These are phyloP conservation scores for Pachyrhizus erosus DNA, from an alignment of 306 rosid species.

Conservation along the genomic window DNA sequence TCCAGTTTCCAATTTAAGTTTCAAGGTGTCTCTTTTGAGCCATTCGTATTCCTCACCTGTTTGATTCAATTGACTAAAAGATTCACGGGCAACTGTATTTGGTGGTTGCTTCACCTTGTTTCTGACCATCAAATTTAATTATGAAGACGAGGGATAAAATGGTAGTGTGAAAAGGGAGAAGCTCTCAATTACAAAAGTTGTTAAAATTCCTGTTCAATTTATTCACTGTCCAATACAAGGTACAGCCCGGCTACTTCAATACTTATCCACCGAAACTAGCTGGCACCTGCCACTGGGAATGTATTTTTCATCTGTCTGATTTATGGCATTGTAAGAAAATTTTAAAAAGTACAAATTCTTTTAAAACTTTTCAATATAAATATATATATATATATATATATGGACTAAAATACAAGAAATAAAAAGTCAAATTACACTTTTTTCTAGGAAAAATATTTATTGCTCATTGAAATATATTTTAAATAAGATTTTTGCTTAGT, in stretches of 20 bases:
- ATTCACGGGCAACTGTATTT: constrained; percentile 26
- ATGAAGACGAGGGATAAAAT: constrained; percentile 1
- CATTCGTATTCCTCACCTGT: neutral
- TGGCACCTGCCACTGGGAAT: neutral
- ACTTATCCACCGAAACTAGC: constrained; percentile 13
- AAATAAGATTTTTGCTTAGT: neutral
- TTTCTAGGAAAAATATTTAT: neutral
- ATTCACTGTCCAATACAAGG: neutral
- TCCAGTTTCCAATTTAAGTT: constrained; percentile 7
- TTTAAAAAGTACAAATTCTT: neutral
- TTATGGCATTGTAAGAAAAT: neutral
- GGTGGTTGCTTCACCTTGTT: constrained; percentile 39
- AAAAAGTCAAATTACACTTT: neutral
- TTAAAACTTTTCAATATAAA: neutral
- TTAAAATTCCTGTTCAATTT: neutral
- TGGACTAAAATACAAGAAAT: neutral
- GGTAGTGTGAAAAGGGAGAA: neutral
- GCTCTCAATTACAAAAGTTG: neutral
- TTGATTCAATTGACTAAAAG: constrained; percentile 5
- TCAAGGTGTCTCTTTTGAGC: neutral
- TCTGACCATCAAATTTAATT: constrained; percentile 22
- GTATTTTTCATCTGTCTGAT: constrained; percentile 6
- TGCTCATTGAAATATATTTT: neutral
- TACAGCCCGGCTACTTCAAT: neutral
- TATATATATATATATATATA: too few relatives aligned